Conservation (phyloP, 2,329 filamentous ascomycete species). For the Cladosporium sp. region DNA sequence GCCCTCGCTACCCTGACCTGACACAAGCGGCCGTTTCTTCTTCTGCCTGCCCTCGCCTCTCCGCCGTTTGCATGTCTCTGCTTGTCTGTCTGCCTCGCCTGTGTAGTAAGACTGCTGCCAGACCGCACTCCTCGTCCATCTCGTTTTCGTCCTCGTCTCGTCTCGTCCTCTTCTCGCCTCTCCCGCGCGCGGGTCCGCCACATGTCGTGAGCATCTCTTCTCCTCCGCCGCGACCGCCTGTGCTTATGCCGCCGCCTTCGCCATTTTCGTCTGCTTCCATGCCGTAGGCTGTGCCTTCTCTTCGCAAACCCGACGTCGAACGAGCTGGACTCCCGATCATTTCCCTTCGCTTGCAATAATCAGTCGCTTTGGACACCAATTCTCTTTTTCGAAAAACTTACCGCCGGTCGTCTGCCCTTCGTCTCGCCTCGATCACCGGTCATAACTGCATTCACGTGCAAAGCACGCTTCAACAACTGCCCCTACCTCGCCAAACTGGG, state of each 20-base stretch:
- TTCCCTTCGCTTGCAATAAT: constrained; percentile 1
- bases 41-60: not conserved
- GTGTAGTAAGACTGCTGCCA: too few species aligned
- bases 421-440: too few species aligned
- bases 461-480: not conserved
- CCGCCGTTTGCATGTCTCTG: not conserved
- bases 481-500: not conserved
- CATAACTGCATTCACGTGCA: too few species aligned
- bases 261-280: constrained; percentile 1
- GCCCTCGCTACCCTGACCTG: not conserved
- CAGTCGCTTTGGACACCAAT: not conserved
- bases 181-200: constrained; percentile 3
- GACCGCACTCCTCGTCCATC: too few species aligned
- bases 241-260: not conserved
- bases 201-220: constrained; percentile 4
- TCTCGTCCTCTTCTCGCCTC: not conserved
- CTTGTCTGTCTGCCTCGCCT: not conserved
- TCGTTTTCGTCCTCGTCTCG: not conserved
- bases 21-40: constrained; percentile 7
- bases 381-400: not conserved
- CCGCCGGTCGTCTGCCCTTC: too few species aligned
- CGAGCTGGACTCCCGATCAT: constrained; percentile 8
- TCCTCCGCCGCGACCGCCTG: not conserved
- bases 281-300: constrained; percentile 1
- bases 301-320: not conserved